Evolutionary conservation across 108 stramenopile species (phyloP).

Genomic region (Conticribra guillardii): DNA sequence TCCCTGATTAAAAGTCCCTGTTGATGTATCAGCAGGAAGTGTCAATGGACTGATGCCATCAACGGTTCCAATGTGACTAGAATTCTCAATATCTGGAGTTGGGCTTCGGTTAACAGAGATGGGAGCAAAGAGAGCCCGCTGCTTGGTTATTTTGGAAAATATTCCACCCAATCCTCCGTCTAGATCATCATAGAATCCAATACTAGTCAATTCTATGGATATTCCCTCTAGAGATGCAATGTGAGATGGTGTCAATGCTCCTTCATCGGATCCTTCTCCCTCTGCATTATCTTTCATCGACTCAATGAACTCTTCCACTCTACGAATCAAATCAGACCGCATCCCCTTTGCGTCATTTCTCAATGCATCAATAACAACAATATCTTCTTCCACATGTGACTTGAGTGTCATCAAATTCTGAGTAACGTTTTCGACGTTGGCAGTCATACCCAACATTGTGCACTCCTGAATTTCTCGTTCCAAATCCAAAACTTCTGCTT

Average conservation of each 20-base stretch:
- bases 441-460: slow-evolving; percentile 19
- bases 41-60: slow-evolving; percentile 7
- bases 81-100: background rate
- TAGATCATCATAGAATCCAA: slow-evolving; percentile 19
- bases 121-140: background rate
- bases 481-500: slow-evolving; percentile 13
- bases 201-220: slow-evolving; percentile 23
- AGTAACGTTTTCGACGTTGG: slow-evolving; percentile 14
- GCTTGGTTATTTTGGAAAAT: slow-evolving; percentile 23
- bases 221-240: slow-evolving; percentile 19
- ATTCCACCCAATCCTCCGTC: slow-evolving; percentile 26
- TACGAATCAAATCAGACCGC: slow-evolving; percentile 27
- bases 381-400: slow-evolving; percentile 24
- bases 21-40: slow-evolving; percentile 1
- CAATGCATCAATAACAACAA: slow-evolving; percentile 15
- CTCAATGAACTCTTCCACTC: slow-evolving; percentile 15
- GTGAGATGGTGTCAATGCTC: slow-evolving; percentile 10
- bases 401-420: slow-evolving; percentile 7
- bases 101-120: background rate
- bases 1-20: background rate
- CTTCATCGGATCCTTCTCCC: background rate
- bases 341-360: slow-evolving; percentile 23
- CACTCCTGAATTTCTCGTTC: slow-evolving; percentile 31
- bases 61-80: slow-evolving; percentile 1
- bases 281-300: background rate